These are phyloP conservation scores for Senna siamea DNA, from an alignment of 306 rosid species.

Conservation along the genomic window DNA sequence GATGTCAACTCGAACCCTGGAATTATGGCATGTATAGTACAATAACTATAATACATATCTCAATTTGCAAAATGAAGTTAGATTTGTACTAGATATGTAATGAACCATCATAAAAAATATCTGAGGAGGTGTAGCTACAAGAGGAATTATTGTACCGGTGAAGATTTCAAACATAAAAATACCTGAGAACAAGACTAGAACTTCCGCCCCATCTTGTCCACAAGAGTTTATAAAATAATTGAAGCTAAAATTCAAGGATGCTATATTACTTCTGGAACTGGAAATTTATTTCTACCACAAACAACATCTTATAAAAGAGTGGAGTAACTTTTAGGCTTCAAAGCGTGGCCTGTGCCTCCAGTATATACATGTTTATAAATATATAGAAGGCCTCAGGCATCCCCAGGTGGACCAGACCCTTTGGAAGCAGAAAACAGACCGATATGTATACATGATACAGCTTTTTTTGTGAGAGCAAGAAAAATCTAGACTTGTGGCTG, in stretches of 20 bases:
- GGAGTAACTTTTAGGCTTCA: not conserved
- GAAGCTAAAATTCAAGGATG: not conserved
- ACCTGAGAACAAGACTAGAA: conserved; percentile 8
- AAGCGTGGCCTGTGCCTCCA: not conserved
- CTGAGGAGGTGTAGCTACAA: no score
- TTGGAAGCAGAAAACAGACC: not conserved
- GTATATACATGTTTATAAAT: not conserved
- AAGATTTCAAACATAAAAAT: conserved; percentile 3
- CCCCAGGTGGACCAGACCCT: not conserved
- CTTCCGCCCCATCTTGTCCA: not conserved
- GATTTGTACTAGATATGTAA: not conserved
- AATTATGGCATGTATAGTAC: conserved; percentile 35
- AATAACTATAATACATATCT: conserved; percentile 11
- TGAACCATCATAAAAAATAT: conserved; percentile 6
- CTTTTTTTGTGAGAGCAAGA: not conserved
- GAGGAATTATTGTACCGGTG: not conserved
- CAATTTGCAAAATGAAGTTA: conserved; percentile 20
- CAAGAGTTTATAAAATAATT: conserved; percentile 14
- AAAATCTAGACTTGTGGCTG: not conserved
- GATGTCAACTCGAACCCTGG: conserved; percentile 84
- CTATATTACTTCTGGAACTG: conserved; percentile 9
- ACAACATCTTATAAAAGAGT: not conserved
- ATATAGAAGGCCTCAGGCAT: not conserved
- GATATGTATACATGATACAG: not conserved
- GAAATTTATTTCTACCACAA: not conserved